Percentiles rank a stretch among this genome's conserved stretches.
Conservation (phyloP, 345 rosid species). For the Bretschneidera sinensis region DNA sequence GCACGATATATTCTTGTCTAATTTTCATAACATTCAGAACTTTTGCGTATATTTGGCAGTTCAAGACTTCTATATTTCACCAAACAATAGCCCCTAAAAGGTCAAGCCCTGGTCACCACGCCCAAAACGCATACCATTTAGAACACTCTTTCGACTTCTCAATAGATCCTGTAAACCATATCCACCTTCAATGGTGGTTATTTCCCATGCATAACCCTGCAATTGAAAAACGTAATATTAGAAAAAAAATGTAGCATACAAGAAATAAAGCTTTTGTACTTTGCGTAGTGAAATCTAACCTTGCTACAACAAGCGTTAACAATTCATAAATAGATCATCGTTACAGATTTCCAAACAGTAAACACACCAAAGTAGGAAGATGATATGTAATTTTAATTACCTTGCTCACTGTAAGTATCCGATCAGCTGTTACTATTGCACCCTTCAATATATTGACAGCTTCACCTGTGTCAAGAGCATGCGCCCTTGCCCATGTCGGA, state of each 20-base stretch:
- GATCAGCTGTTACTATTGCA: slow-evolving; percentile 89
- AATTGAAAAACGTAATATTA: slow-evolving; percentile 7
- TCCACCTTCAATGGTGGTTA: slow-evolving; percentile 93
- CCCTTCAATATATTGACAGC: slow-evolving; percentile 96
- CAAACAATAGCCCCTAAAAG: neutral
- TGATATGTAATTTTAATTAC: slow-evolving; percentile 26
- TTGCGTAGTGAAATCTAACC: no score
- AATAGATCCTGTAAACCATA: slow-evolving; percentile 79
- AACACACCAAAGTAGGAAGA: neutral
- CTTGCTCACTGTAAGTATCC: slow-evolving; percentile 92
- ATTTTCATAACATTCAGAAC: no score
- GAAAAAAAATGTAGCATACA: neutral
- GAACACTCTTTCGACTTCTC: slow-evolving; percentile 63
- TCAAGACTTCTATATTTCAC: neutral
- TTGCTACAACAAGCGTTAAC: no score
- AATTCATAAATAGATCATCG: no score
- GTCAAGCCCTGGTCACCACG: neutral
- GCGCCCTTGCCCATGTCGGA: slow-evolving; percentile 96
- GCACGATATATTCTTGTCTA: neutral
- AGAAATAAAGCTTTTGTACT: neutral
- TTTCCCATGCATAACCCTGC: slow-evolving; percentile 98
- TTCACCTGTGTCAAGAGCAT: slow-evolving; percentile 98
- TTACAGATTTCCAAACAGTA: neutral
- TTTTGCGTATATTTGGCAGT: neutral
- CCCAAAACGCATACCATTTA: slow-evolving; percentile 48